phyloP scores from a whole-genome alignment of 2,329 filamentous ascomycete genomes.

The Colletotrichum scovillei region DNA sequence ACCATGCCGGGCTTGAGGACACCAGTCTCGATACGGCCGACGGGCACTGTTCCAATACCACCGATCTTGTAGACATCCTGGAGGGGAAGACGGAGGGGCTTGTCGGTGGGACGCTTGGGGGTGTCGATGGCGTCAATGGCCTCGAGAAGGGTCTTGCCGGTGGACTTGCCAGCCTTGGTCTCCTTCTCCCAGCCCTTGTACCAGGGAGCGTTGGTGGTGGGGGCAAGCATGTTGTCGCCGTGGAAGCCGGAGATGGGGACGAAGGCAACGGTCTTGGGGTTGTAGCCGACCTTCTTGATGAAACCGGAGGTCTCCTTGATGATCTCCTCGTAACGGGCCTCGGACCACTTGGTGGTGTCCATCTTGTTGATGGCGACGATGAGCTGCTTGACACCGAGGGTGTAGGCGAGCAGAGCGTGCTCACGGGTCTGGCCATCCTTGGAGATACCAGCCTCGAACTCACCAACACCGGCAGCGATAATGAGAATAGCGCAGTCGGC shows the following conservation, averaged over 20 bases:
- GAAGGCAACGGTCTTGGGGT: constrained; percentile 98
- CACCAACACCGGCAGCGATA: constrained; percentile 99
- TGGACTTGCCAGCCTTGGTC: constrained; percentile 86
- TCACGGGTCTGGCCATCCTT: constrained; percentile 99
- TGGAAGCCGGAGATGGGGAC: constrained; percentile 99
- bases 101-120: constrained; percentile 94
- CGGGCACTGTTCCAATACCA: constrained; percentile 99
- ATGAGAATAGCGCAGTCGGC: constrained; percentile 99
- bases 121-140: constrained; percentile 97
- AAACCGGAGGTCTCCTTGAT: constrained; percentile 99
- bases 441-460: constrained; percentile 99
- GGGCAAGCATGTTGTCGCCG: constrained; percentile 99
- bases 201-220: constrained; percentile 96
- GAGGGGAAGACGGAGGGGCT: constrained; percentile 99
- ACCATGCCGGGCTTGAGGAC: constrained; percentile 91
- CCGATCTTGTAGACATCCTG: constrained; percentile 99
- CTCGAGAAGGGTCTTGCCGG: constrained; percentile 98
- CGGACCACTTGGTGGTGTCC: constrained; percentile 99
- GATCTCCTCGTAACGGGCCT: constrained; percentile 97
- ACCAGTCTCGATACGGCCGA: constrained; percentile 99
- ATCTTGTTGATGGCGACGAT: constrained; percentile 99
- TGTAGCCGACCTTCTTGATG: constrained; percentile 99
- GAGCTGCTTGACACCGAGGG: constrained; percentile 99
- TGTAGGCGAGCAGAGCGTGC: constrained; percentile 99
- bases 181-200: constrained; percentile 99